Percentiles rank a stretch among this genome's conserved stretches.
These are phyloP conservation scores for Ganoderma leucocontextum DNA, from an alignment of 1,284 basidiomycete species.

Conservation along the genomic window DNA sequence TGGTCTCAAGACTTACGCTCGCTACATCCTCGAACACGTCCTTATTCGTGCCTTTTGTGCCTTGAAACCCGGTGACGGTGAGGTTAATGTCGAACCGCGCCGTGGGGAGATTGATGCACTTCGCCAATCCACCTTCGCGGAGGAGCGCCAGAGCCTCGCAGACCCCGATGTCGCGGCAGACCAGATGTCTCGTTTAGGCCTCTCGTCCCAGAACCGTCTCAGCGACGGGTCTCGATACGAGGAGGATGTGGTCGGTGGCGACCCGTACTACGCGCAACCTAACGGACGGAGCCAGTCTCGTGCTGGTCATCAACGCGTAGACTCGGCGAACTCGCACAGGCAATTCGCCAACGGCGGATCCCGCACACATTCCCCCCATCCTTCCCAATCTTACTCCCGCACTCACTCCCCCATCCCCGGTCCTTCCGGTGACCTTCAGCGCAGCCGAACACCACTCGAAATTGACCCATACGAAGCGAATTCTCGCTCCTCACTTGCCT, in stretches of 20 bases:
- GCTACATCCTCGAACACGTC: constrained; percentile 84
- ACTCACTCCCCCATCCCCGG: constrained; percentile 51
- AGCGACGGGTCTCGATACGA: constrained; percentile 42
- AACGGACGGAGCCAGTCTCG: constrained; percentile 23
- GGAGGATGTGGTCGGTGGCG: constrained; percentile 35
- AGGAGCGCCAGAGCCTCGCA: constrained; percentile 36
- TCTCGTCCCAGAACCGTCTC: constrained; percentile 32
- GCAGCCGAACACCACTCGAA: constrained; percentile 38
- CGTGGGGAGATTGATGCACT: constrained; percentile 64
- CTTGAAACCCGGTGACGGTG: constrained; percentile 88
- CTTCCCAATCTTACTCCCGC: constrained; percentile 52
- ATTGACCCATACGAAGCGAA: constrained; percentile 40
- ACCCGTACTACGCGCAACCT: constrained; percentile 29
- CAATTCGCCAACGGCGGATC: constrained; percentile 37
- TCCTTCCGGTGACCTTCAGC: constrained; percentile 24
- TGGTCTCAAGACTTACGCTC: constrained; percentile 67
- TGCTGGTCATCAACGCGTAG: constrained; percentile 53
- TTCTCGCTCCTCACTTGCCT: constrained; percentile 42
- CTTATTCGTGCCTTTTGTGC: constrained; percentile 89
- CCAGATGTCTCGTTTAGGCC: constrained; percentile 35
- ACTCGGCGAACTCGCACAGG: constrained; percentile 55
- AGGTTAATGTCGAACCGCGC: constrained; percentile 68
- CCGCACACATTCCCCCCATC: constrained; percentile 44
- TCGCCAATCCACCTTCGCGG: constrained; percentile 41
- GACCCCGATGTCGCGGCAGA: constrained; percentile 40